Evolutionary conservation across 1,139 yeast species (phyloP).

Genomic region (Lipomyces yarrowii): DNA sequence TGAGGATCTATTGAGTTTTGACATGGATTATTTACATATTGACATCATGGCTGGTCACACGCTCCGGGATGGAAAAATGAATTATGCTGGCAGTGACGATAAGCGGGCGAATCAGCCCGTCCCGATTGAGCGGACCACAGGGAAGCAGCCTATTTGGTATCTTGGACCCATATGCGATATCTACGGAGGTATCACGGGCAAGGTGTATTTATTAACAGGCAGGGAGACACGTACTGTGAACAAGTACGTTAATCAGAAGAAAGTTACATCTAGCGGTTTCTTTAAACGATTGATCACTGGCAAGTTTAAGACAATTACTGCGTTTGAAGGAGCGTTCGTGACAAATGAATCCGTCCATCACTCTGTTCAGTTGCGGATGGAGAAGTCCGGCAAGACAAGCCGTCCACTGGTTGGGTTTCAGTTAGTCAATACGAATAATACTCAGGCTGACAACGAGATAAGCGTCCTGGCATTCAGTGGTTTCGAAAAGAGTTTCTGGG

Average conservation of each 20-base stretch:
- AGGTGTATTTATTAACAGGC: background rate
- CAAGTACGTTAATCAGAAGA: background rate
- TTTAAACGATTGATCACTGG: background rate
- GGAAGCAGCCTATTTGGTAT: conserved; percentile 7
- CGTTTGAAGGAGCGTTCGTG: conserved; percentile 1
- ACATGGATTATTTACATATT: conserved; percentile 4
- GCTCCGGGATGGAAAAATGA: conserved; percentile 5
- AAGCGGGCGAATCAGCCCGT: background rate
- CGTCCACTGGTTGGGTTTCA: background rate
- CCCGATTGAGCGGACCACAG: conserved; percentile 1
- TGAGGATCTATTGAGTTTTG: conserved; percentile 1
- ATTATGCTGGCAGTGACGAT: background rate
- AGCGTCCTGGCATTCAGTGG: background rate
- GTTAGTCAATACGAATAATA: background rate
- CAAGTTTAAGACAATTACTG: background rate
- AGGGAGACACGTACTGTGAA: background rate
- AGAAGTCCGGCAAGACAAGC: background rate
- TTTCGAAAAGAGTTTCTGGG: conserved; percentile 1
- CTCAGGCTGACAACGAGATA: background rate
- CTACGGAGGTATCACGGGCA: conserved; percentile 5
- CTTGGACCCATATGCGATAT: conserved; percentile 8
- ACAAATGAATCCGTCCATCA: conserved; percentile 6
- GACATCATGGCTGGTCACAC: conserved; percentile 7
- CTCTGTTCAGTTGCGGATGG: background rate
- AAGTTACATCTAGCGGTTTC: background rate